phyloP scores from a whole-genome alignment of 2,329 filamentous ascomycete genomes.

The Aspergillus sp. region DNA sequence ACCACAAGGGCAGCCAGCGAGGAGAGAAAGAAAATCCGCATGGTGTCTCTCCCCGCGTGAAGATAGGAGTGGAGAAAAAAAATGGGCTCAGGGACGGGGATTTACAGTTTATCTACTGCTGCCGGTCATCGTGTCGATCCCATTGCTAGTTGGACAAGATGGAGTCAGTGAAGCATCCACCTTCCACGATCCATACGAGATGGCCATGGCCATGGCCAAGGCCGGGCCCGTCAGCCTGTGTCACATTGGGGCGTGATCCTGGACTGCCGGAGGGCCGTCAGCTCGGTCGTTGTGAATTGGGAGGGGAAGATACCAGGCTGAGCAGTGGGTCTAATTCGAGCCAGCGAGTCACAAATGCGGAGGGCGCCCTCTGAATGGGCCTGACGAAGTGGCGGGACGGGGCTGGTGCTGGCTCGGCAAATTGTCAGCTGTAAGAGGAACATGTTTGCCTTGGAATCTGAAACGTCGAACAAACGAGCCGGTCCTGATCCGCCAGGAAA shows the following conservation, averaged over 20 bases:
- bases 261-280: no score
- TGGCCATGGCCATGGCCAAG: no score
- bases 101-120: background rate
- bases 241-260: no score
- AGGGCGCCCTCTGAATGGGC: background rate
- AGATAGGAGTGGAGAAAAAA: background rate
- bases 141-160: no score
- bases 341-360: background rate
- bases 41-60: background rate
- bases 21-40: constrained; percentile 7
- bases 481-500: no score
- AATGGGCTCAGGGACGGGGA: background rate
- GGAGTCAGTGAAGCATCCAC: no score
- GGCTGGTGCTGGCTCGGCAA: background rate
- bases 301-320: background rate
- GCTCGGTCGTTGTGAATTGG: no score
- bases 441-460: no score
- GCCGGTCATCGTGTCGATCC: background rate
- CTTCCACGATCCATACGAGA: no score
- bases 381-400: background rate
- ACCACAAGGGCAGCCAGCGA: constrained; percentile 4
- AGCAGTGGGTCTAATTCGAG: background rate
- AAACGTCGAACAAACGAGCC: no score
- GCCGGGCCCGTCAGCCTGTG: no score
- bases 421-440: no score